Conservation (phyloP, 2,329 filamentous ascomycete species). For the Xylariales sp. region DNA sequence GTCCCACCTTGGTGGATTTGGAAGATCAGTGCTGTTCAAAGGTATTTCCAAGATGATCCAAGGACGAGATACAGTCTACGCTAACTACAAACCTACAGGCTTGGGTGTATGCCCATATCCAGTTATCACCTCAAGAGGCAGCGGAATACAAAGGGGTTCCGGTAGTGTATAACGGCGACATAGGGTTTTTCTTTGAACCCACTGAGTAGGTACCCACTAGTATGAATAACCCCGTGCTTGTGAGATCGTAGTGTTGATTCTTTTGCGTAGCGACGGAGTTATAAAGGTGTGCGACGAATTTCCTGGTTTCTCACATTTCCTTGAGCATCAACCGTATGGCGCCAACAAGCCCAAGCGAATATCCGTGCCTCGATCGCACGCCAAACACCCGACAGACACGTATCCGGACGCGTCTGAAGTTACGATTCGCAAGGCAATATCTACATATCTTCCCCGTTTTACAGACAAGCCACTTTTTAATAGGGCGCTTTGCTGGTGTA, state of each 20-base stretch:
- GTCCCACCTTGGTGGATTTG: conserved; percentile 27
- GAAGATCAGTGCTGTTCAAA: conserved; percentile 33
- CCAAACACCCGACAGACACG: conserved; percentile 30
- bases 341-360: conserved; percentile 19
- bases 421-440: conserved; percentile 22
- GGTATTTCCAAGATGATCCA: too few species aligned
- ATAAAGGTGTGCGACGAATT: conserved; percentile 34
- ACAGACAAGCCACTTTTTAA: conserved; percentile 23
- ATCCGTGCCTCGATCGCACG: conserved; percentile 30
- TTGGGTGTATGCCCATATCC: conserved; percentile 42
- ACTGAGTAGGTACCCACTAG: conserved; percentile 32
- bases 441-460: conserved; percentile 25
- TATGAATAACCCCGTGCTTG: background rate
- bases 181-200: conserved; percentile 46
- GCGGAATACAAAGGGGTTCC: conserved; percentile 34
- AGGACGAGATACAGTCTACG: too few species aligned
- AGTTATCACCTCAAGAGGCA: conserved; percentile 34
- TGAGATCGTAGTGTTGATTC: background rate
- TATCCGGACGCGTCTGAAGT: conserved; percentile 28
- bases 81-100: too few species aligned
- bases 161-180: conserved; percentile 40
- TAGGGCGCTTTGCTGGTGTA: conserved; percentile 28
- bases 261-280: conserved; percentile 19
- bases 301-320: conserved; percentile 32
- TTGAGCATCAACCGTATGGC: conserved; percentile 27